Base-by-base conservation (phyloP, 2,329 filamentous ascomycete species). In the Sporothrix luriei region DNA sequence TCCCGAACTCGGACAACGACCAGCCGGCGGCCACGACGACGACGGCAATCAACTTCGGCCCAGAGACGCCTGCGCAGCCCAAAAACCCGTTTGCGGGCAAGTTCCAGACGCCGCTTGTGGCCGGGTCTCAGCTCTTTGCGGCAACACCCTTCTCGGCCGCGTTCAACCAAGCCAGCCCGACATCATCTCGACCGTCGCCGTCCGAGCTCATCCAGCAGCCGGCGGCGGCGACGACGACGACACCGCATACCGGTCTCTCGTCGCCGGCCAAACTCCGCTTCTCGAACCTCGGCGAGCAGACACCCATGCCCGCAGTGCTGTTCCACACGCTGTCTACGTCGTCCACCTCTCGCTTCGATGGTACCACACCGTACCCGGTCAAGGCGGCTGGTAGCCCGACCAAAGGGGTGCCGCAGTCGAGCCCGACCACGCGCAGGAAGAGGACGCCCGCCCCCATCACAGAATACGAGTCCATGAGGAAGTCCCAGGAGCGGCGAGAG, bases 131-230 rank as follows among this genome's bases (percentile, higher is more conserved):
- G 74, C 78, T 88, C 10, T 88, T 88, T 73, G 81, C 79, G 0
- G 82, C 84, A 72, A 87, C 86, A 0, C 86, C 86, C 72, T 79
- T 79, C 43, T 87, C 86, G 1, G 87, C 85, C 1, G 84, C 81
- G 1, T 74, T 82, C 19, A 85, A 83, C 73, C 79, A 68, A 14
- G 69, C 79, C 59, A 88, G 85, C 70, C 86, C 86, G 24, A 87
- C 85, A 0, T 87, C 85, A 1, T 88, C 85, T 1, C 80, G 85
- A 13, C 86, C 86, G 0, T 88, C 86, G 1, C 85, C 85, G 0
- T 78, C 82, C 54, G 73, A 82, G 4, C 81, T 84, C 13, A 74
- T 74, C 16, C 76, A 79, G 29, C 80, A 84, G 29, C 33, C 38
- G 46, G 48, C 43, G 66, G 77, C 79, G 0, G 82, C 83, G 4